These are phyloP conservation scores for Pisolithus orientalis DNA, from an alignment of 768 basidiomycete species.

Conservation along the genomic window DNA sequence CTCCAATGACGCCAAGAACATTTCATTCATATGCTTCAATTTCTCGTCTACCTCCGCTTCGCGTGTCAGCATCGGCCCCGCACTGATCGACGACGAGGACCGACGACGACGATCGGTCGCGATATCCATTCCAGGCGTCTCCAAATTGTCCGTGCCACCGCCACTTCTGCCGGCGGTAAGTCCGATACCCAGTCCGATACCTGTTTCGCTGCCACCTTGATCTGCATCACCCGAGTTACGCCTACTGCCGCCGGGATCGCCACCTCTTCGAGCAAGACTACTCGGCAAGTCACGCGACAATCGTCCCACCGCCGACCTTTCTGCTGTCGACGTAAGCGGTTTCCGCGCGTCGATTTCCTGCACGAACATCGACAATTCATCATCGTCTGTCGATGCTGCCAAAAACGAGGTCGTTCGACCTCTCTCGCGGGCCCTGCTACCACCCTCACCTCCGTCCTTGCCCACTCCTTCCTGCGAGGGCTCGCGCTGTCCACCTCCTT, in stretches of 20 bases:
- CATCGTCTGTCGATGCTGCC: constrained; percentile 54
- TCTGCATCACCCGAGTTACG: too few species aligned
- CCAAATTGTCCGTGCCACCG: too few species aligned
- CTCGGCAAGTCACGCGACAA: background rate
- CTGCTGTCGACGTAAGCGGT: constrained; percentile 38
- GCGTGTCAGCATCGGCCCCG: constrained; percentile 51
- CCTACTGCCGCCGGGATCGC: too few species aligned
- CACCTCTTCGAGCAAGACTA: too few species aligned
- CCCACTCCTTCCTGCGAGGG: constrained; percentile 1
- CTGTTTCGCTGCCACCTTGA: background rate
- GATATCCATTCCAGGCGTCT: too few species aligned
- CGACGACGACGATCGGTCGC: constrained; percentile 6
- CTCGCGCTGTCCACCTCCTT: background rate
- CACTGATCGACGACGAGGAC: constrained; percentile 26
- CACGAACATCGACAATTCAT: constrained; percentile 73
- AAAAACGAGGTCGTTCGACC: constrained; percentile 38
- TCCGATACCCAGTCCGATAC: background rate
- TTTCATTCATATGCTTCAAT: constrained; percentile 59
- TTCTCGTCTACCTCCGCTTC: constrained; percentile 61
- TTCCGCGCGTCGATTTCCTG: constrained; percentile 69
- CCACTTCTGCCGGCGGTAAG: background rate
- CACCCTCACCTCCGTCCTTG: background rate
- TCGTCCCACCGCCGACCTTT: constrained; percentile 4
- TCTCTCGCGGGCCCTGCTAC: background rate
- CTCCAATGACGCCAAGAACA: constrained; percentile 58